Conservation (phyloP, 805 yeast genomes). For the Debaryomyces hansenii region DNA sequence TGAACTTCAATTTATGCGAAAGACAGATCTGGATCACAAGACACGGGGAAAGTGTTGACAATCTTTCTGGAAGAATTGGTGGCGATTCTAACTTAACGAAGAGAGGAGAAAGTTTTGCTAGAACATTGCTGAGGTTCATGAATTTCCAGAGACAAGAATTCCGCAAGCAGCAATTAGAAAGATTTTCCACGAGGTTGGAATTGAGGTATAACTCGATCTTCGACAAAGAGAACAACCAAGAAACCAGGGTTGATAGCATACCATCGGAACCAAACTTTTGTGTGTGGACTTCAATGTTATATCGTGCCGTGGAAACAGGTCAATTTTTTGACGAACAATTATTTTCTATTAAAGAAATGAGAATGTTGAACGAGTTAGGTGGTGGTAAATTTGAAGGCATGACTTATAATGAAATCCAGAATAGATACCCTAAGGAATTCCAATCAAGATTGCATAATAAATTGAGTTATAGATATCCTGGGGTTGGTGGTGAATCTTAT, state of each 20-base stretch:
- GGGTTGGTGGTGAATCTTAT: constrained; percentile 95
- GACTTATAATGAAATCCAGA: constrained; percentile 86
- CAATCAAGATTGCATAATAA: constrained; percentile 74
- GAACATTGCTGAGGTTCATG: constrained; percentile 74
- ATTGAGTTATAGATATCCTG: constrained; percentile 88
- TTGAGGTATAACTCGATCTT: constrained; percentile 37
- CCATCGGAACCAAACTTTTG: constrained; percentile 72
- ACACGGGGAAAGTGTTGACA: constrained; percentile 90
- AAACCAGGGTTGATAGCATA: constrained; percentile 18
- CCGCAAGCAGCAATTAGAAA: constrained; percentile 57
- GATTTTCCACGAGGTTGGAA: constrained; percentile 47
- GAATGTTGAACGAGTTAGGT: constrained; percentile 91
- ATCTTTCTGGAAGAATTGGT: constrained; percentile 82
- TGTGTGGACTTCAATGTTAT: constrained; percentile 90
- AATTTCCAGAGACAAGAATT: constrained; percentile 68
- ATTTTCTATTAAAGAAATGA: constrained; percentile 81
- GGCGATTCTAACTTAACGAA: constrained; percentile 84
- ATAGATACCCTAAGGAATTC: constrained; percentile 73
- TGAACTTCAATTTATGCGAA: constrained; percentile 84
- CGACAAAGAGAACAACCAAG: constrained; percentile 21
- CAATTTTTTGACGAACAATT: constrained; percentile 69
- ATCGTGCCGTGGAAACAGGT: constrained; percentile 77
- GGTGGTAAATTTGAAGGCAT: constrained; percentile 92
- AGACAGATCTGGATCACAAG: constrained; percentile 94
- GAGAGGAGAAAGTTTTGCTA: constrained; percentile 75